Evolutionary conservation across 257 asterid genomes (phyloP).

Genomic region (Verbena officinalis): DNA sequence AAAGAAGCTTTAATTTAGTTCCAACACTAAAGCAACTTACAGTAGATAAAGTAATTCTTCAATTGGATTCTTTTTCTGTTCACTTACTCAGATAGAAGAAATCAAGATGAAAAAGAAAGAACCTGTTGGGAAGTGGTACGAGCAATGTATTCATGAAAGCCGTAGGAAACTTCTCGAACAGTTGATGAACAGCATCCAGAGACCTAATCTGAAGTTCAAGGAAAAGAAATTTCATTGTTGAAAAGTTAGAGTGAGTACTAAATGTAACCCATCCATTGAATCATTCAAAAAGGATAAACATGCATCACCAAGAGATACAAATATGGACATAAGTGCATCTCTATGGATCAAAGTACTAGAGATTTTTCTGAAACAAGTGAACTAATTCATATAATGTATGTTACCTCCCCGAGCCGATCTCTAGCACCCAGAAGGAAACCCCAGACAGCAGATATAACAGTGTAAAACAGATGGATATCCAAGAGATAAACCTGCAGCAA

Average conservation of each 20-base stretch:
- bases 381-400: constrained; percentile 3
- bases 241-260: constrained; percentile 4
- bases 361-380: constrained; percentile 9
- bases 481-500: constrained; percentile 83
- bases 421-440: constrained; percentile 97
- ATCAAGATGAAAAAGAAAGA: constrained; percentile 24
- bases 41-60: constrained; percentile 16
- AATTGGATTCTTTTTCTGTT: constrained; percentile 19
- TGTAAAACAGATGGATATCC: constrained; percentile 89
- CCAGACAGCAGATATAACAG: constrained; percentile 81
- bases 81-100: constrained; percentile 2
- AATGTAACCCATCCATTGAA: constrained; percentile 13
- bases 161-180: constrained; percentile 85
- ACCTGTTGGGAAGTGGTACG: constrained; percentile 67
- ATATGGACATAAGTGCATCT: neutral
- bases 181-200: constrained; percentile 89
- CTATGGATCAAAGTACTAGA: constrained; percentile 1
- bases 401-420: constrained; percentile 97
- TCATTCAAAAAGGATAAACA: neutral
- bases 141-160: constrained; percentile 93
- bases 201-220: constrained; percentile 83
- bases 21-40: constrained; percentile 18
- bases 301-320: neutral
- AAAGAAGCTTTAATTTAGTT: constrained; percentile 35
- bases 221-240: constrained; percentile 22